Evolutionary conservation across 2,329 filamentous ascomycete genomes (phyloP).

Genomic region (Penicillium sp.): DNA sequence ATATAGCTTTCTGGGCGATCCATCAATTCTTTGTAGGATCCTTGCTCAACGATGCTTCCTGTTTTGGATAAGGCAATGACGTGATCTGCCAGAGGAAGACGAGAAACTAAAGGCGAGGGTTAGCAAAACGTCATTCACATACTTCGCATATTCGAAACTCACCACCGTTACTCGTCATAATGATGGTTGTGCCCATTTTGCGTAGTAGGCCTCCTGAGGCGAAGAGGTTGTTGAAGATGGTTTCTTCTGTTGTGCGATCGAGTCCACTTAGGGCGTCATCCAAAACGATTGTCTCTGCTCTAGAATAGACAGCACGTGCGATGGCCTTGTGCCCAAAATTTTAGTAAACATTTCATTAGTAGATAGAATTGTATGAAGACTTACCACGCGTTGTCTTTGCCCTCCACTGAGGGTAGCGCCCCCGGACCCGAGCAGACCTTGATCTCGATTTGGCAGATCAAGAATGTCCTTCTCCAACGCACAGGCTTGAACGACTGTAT

Average conservation of each 20-base stretch:
- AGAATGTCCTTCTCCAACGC: constrained; percentile 66
- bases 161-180: constrained; percentile 10
- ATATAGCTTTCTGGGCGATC: constrained; percentile 2
- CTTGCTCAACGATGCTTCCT: background rate
- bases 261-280: constrained; percentile 15
- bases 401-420: constrained; percentile 75
- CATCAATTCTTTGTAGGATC: constrained; percentile 2
- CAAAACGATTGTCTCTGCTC: constrained; percentile 8
- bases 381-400: constrained; percentile 48
- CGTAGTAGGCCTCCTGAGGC: constrained; percentile 7
- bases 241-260: constrained; percentile 5
- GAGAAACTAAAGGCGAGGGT: background rate
- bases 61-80: background rate
- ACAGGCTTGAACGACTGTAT: constrained; percentile 56
- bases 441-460: constrained; percentile 67
- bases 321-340: constrained; percentile 8
- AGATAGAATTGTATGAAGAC: background rate
- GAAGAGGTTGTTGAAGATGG: constrained; percentile 6
- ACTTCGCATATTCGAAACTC: background rate
- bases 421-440: constrained; percentile 71
- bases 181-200: constrained; percentile 5
- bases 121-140: background rate
- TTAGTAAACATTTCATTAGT: background rate
- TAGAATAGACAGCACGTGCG: constrained; percentile 16
- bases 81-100: constrained; percentile 2